Evolutionary conservation across 345 rosid species (phyloP).

Genomic region (Eucalyptus regnans): DNA sequence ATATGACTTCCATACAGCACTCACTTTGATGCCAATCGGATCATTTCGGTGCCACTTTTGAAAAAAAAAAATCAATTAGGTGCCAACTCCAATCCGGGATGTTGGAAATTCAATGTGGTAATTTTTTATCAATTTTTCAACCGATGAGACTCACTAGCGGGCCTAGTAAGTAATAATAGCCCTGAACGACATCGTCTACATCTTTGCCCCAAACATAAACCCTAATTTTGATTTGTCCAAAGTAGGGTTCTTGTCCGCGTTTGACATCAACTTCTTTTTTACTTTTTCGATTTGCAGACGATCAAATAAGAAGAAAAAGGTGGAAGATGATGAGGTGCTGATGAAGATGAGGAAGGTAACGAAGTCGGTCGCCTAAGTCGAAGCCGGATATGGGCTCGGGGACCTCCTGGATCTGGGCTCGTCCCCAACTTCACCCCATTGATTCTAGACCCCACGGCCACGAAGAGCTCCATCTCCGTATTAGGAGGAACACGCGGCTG

Average conservation of each 20-base stretch:
- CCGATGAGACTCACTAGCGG: rapidly evolving
- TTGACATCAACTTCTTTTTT: background rate
- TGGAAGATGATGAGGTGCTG: background rate
- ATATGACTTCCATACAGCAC: too few species aligned
- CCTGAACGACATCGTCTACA: rapidly evolving
- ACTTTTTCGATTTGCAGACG: background rate
- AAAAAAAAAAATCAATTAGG: too few species aligned
- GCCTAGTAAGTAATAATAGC: too few species aligned
- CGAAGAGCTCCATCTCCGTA: background rate
- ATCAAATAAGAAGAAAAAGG: background rate
- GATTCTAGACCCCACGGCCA: background rate
- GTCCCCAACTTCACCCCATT: background rate
- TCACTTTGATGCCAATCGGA: background rate
- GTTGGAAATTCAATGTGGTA: rapidly evolving
- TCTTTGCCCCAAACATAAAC: background rate
- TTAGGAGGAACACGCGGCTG: background rate
- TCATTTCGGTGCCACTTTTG: background rate
- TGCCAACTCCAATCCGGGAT: rapidly evolving
- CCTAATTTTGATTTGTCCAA: background rate
- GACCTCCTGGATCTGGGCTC: background rate
- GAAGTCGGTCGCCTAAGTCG: background rate
- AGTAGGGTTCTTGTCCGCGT: background rate
- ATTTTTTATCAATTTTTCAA: too few species aligned
- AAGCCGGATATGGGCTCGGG: background rate
- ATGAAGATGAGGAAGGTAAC: background rate